Evolutionary conservation across 2,329 filamentous ascomycete genomes (phyloP), one percentile per base, ranked within the genome.

Genomic region (Penicillium aurantiogriseum): DNA sequence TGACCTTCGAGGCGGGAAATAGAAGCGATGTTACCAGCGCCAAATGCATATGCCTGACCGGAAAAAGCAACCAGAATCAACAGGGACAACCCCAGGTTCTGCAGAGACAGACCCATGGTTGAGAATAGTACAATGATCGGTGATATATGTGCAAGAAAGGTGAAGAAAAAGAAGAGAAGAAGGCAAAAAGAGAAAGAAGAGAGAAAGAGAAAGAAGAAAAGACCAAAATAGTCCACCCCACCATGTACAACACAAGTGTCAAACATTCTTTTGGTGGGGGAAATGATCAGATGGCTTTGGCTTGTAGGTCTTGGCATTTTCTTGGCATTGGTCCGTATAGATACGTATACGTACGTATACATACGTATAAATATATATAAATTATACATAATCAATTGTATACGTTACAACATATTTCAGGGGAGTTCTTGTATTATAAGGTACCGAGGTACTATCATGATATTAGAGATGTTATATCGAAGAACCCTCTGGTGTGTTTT

Each of bases 1-100:
- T 90, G 83, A 63, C 91, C 91, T 74, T 94, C 90, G 52, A 95
- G 82, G 72, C 87, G 88, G 70, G 90, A 89, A 59, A 91, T 83
- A 57, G 88, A 86, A 42, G 89, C 90, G 72, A 96, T 94, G 76
- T 95, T 95, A 61, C 92, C 92, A 67, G 91, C 91, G 64, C 91
- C 91, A 71, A 96, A 96, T 54, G 90, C 91, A 65, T 88, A 81
- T 36, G 85, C 84, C 19, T 89, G 89, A 59, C 81, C 81, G 53
- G 87, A 85, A 68, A 91, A 84, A 64, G 85, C 77, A 66, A 92
- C 79, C 64, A 93, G 77, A 63, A 91, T 66, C 13, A 82, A 65
- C 35, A 80, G 66, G 63, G 74, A 75, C 58, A 76, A 49, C 25
- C 54, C 56, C 29, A 67, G 31, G 40, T 59, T 66, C 42, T 62